phyloP scores from a whole-genome alignment of 1,284 basidiomycete species.

The Caloboletus inedulis region DNA sequence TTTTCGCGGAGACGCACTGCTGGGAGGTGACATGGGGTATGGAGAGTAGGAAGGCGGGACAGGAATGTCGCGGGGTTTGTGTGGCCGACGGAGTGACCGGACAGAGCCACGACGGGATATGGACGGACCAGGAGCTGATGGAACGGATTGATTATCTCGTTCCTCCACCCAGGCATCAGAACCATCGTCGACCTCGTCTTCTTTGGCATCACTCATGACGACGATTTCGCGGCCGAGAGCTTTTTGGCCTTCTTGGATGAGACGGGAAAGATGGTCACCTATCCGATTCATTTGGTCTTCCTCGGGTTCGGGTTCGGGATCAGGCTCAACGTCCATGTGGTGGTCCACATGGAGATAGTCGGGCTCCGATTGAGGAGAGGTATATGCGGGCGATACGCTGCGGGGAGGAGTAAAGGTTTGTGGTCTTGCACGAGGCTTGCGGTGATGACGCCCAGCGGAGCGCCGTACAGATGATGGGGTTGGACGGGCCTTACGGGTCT shows the following conservation, averaged over 20 bases:
- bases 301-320: constrained; percentile 29
- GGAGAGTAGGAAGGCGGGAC: constrained; percentile 31
- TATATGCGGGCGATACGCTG: constrained; percentile 27
- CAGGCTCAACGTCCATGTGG: constrained; percentile 10
- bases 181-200: constrained; percentile 72
- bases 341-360: constrained; percentile 33
- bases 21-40: constrained; percentile 26
- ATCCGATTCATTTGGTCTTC: constrained; percentile 70
- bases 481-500: constrained; percentile 33
- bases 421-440: constrained; percentile 31
- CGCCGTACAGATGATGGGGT: constrained; percentile 33
- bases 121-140: constrained; percentile 18
- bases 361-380: constrained; percentile 37
- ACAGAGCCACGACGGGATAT: constrained; percentile 29
- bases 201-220: constrained; percentile 63
- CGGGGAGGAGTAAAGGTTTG: constrained; percentile 27
- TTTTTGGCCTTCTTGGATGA: constrained; percentile 71
- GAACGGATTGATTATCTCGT: constrained; percentile 17
- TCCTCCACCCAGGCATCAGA: constrained; percentile 68
- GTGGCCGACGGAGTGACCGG: constrained; percentile 26
- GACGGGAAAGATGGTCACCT: constrained; percentile 56
- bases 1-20: constrained; percentile 33
- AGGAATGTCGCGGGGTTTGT: constrained; percentile 29
- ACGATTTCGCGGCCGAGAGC: constrained; percentile 70
- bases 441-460: constrained; percentile 34